Evolutionary conservation across 306 rosid genomes (phyloP).

Genomic region (Elaeagnus macrophylla): DNA sequence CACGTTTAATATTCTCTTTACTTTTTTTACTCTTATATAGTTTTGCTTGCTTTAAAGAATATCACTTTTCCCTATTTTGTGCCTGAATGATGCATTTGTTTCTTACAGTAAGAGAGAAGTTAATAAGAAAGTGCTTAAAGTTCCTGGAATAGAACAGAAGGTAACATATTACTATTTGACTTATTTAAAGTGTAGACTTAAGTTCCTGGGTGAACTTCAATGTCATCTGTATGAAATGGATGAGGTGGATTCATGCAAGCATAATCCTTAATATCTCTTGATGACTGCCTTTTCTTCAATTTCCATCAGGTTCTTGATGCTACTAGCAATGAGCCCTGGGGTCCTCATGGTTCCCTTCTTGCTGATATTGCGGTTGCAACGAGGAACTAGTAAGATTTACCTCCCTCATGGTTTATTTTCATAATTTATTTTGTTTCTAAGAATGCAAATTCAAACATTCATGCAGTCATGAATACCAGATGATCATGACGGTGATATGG

Average conservation of each 20-base stretch:
- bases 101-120: conserved; percentile 86
- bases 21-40: background rate
- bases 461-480: conserved; percentile 92
- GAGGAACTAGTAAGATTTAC: conserved; percentile 68
- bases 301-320: conserved; percentile 80
- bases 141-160: conserved; percentile 98
- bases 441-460: conserved; percentile 23
- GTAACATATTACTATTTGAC: conserved; percentile 23
- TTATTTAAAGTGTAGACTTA: no score
- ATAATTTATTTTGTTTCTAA: conserved; percentile 14
- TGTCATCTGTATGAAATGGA: background rate
- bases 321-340: conserved; percentile 99
- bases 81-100: conserved; percentile 1
- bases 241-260: no score
- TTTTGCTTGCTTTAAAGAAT: background rate
- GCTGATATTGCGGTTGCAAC: conserved; percentile 90
- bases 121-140: conserved; percentile 91
- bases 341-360: conserved; percentile 98
- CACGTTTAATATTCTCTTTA: background rate
- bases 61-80: background rate
- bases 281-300: background rate
- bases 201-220: no score
- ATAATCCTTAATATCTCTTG: no score
- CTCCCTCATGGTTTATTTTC: conserved; percentile 15
- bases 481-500: conserved; percentile 92